A percentile compares a stretch with the other conserved stretches of the same genome.
Conservation (phyloP, 495 filamentous ascomycete genomes). For the Daldinia loculata region DNA sequence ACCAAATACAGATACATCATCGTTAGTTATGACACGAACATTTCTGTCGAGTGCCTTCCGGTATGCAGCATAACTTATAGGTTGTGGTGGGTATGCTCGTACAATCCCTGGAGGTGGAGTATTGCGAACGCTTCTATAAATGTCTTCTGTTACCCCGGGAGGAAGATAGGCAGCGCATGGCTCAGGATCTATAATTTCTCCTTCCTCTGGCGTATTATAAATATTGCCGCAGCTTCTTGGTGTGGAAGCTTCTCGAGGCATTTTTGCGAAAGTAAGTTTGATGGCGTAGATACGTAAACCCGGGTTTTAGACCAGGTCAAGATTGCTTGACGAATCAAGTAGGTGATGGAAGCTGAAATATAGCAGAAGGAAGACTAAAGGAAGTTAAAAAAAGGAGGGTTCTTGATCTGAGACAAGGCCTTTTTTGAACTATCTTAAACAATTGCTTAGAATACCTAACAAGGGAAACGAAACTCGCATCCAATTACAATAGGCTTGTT, state of each 20-base stretch:
- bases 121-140: background rate
- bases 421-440: background rate
- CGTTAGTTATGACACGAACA: slow-evolving; percentile 54
- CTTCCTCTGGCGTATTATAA: background rate
- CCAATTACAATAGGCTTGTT: background rate
- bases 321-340: background rate
- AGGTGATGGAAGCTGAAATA: background rate
- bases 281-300: background rate
- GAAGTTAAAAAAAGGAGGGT: background rate
- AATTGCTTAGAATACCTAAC: background rate
- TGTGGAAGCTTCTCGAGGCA: background rate
- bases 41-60: background rate
- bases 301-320: background rate
- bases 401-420: background rate
- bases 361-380: background rate
- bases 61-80: background rate
- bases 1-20: slow-evolving; percentile 72
- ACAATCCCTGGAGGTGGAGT: background rate
- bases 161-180: background rate
- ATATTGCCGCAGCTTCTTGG: background rate
- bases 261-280: background rate
- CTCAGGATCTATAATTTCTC: background rate
- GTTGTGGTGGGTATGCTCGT: background rate
- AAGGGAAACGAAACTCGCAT: background rate
- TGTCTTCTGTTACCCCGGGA: background rate